phyloP scores from a whole-genome alignment of 2,329 filamentous ascomycete genomes.

The Diaporthe vexans region DNA sequence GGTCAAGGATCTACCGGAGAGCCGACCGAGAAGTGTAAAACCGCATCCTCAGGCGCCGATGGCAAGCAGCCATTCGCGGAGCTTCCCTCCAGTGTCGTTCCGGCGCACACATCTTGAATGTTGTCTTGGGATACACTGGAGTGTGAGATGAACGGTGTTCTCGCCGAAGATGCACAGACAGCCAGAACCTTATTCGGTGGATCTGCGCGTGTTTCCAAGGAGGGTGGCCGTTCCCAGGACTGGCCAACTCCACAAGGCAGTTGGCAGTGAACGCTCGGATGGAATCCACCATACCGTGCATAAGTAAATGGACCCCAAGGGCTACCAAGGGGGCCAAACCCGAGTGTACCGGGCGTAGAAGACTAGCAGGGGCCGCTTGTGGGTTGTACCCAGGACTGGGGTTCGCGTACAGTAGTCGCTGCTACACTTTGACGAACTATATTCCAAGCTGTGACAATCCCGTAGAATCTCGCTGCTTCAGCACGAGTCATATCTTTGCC shows the following conservation, averaged over 20 bases:
- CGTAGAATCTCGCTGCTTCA: slow-evolving; percentile 7
- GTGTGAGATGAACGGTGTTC: slow-evolving; percentile 5
- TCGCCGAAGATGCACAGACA: slow-evolving; percentile 23
- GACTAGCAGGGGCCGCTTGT: background rate
- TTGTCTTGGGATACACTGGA: background rate
- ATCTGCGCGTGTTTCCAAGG: slow-evolving; percentile 15
- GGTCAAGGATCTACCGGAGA: slow-evolving; percentile 9
- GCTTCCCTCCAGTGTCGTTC: background rate
- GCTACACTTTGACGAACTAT: slow-evolving; percentile 14
- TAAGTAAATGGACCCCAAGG: background rate
- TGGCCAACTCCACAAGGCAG: background rate
- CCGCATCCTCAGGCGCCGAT: background rate
- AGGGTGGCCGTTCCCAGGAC: background rate
- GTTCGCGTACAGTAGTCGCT: background rate
- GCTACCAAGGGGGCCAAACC: background rate
- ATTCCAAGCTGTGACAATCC: slow-evolving; percentile 23
- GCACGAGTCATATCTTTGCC: slow-evolving; percentile 19
- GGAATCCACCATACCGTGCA: background rate
- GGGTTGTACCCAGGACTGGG: background rate
- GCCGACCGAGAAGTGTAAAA: slow-evolving; percentile 11
- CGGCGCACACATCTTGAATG: background rate
- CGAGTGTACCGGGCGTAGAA: background rate
- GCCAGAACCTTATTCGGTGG: slow-evolving; percentile 11
- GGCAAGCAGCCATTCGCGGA: background rate
- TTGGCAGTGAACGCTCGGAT: slow-evolving; percentile 18